phyloP scores from a whole-genome alignment of 208 protist genomes.

The Herpetomonas muscarum region DNA sequence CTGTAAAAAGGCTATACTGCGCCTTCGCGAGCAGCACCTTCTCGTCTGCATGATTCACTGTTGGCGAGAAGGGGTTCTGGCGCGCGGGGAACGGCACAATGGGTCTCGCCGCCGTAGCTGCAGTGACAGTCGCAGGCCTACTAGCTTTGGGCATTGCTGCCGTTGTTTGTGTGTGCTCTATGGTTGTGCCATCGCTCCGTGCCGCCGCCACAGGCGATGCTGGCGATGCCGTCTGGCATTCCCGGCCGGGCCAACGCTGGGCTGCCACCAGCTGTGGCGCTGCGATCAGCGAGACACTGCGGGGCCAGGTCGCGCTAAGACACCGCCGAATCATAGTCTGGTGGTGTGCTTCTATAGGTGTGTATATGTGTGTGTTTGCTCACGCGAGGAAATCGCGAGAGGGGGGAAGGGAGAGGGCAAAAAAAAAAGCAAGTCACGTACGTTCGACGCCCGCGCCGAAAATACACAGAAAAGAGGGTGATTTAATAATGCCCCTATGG shows the following conservation, averaged over 20 bases:
- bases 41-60: slow-evolving; percentile 27
- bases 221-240: neutral
- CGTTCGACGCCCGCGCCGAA: too few relatives aligned
- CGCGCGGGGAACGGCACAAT: slow-evolving; percentile 34
- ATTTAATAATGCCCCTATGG: too few relatives aligned
- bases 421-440: neutral
- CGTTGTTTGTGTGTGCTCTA: too few relatives aligned
- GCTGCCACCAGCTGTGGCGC: neutral
- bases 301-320: neutral
- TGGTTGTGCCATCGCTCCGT: too few relatives aligned
- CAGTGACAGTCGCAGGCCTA: neutral
- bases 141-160: neutral
- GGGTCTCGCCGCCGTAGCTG: neutral
- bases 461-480: neutral
- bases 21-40: slow-evolving; percentile 71
- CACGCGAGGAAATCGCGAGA: neutral
- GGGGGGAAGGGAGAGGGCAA: neutral
- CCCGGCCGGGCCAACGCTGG: neutral
- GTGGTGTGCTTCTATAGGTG: neutral
- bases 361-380: slow-evolving; percentile 5
- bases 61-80: slow-evolving; percentile 44
- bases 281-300: neutral
- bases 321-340: slow-evolving; percentile 1
- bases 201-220: too few relatives aligned
- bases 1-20: slow-evolving; percentile 80